Base-by-base conservation (phyloP, 2,329 filamentous ascomycete species). In the Sphaerulina vaccinii region DNA sequence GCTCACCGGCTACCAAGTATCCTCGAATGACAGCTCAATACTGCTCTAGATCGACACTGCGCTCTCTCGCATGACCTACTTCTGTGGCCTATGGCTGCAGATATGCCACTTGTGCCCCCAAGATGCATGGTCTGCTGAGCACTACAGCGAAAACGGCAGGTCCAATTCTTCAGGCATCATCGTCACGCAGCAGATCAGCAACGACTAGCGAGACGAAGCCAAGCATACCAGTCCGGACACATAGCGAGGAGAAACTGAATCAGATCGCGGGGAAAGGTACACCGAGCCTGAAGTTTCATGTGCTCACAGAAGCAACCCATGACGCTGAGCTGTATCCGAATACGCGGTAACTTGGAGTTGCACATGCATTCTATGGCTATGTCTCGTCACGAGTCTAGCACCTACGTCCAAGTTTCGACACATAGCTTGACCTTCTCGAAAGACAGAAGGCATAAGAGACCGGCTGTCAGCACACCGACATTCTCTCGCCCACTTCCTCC, bases 11-110 rank as follows among this genome's bases (percentile, higher is more conserved):
- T 32, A 6, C 5, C 23, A 13, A 40, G 16, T 32, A 24, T 39
- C 36, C 45, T 49, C 45, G n/a, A 35, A 40, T 49, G 37, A 49
- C 45, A 40, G 24, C 45, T 35, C 45, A 16, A 49, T 36, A 22
- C 23, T 40, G 19, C 45, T 18, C 10, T 15, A 19, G 45, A 49
- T 40, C 45, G 45, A 32, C 45, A 21, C 36, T 49, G 45, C 45
- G 21, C 27, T 22, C 15, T 36, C 45, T 49, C 45, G 16, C 45
- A 49, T 49, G 45, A 49, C 45, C 45, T 22, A 4, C n/a, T 13
- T 18, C 1, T 15, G 21, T 22, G 27, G 44, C 44, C 22, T 42
- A 15, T 15, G 22, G 13, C 19, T 41, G 22, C 37, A 19, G 22
- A 15, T 16, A 37, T 29, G 23, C 29, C 6, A 40, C 37, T 13